Percentiles rank a stretch among this genome's conserved stretches.
phyloP scores from a whole-genome alignment of 1,284 basidiomycete species.

The Peniophora sp. region DNA sequence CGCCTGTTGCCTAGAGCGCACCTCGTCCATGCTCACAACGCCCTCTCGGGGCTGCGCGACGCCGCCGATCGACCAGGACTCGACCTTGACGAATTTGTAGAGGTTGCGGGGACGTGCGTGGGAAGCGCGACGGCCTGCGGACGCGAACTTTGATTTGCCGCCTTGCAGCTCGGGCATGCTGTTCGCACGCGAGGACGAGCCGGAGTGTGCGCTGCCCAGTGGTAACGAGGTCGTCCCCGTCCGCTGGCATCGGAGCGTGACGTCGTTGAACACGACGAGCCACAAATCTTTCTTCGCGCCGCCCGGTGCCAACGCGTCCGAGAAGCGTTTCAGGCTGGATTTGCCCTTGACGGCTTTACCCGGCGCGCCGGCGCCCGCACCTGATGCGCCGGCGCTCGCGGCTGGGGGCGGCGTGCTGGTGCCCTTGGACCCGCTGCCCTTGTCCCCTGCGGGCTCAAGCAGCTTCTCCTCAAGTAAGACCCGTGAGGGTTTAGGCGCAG shows the following conservation, averaged over 20 bases:
- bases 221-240: conserved; percentile 86
- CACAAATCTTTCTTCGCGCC: conserved; percentile 81
- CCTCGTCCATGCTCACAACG: conserved; percentile 79
- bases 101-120: conserved; percentile 81
- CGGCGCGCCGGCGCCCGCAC: conserved; percentile 27
- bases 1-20: conserved; percentile 59
- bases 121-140: conserved; percentile 61
- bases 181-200: conserved; percentile 37
- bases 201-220: conserved; percentile 64
- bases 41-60: conserved; percentile 64
- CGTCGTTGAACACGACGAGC: conserved; percentile 94
- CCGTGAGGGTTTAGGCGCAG: conserved; percentile 82
- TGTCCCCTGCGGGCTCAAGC: conserved; percentile 9
- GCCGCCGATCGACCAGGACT: conserved; percentile 82
- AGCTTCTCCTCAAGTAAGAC: conserved; percentile 81
- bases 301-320: conserved; percentile 61
- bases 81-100: conserved; percentile 85
- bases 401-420: conserved; percentile 35
- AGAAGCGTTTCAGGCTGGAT: conserved; percentile 77
- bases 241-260: conserved; percentile 85
- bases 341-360: conserved; percentile 62
- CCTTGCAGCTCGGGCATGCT: conserved; percentile 71
- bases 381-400: conserved; percentile 29
- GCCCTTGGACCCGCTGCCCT: conserved; percentile 26
- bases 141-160: conserved; percentile 70